These are phyloP conservation scores for Rubia balearica DNA, from an alignment of 305 asterid genomes.

Conservation along the genomic window DNA sequence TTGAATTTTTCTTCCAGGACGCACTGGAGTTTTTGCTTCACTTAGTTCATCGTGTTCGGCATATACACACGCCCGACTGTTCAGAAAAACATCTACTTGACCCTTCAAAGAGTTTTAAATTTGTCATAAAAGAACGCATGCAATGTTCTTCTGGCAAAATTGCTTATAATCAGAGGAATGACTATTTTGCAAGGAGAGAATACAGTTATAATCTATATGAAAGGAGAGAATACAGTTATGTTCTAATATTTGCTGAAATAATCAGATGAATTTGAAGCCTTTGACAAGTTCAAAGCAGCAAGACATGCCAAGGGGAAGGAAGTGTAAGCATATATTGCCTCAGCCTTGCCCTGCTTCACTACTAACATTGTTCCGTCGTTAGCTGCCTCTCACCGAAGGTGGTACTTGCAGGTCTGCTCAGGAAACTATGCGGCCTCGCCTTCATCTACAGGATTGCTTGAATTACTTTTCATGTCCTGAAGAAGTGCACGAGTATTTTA, in stretches of 20 bases:
- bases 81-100: conserved; percentile 46
- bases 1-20: conserved; percentile 46
- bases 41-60: conserved; percentile 87
- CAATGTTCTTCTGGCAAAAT: conserved; percentile 90
- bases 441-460: conserved; percentile 73
- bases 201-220: neutral
- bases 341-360: conserved; percentile 1
- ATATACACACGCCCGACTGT: conserved; percentile 55
- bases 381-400: conserved; percentile 17
- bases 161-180: conserved; percentile 72
- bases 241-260: conserved; percentile 22
- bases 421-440: conserved; percentile 94
- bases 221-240: neutral
- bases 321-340: conserved; percentile 51
- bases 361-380: conserved; percentile 5
- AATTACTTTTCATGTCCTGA: conserved; percentile 81
- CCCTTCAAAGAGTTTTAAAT: conserved; percentile 89
- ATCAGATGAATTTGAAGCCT: conserved; percentile 72
- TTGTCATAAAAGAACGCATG: conserved; percentile 90
- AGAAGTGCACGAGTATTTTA: conserved; percentile 84
- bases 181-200: conserved; percentile 31
- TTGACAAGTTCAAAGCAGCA: conserved; percentile 61
- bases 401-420: conserved; percentile 50
- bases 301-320: conserved; percentile 64
- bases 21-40: conserved; percentile 95